phyloP scores from a whole-genome alignment of 305 asterid species.

The Nicotiana rustica region DNA sequence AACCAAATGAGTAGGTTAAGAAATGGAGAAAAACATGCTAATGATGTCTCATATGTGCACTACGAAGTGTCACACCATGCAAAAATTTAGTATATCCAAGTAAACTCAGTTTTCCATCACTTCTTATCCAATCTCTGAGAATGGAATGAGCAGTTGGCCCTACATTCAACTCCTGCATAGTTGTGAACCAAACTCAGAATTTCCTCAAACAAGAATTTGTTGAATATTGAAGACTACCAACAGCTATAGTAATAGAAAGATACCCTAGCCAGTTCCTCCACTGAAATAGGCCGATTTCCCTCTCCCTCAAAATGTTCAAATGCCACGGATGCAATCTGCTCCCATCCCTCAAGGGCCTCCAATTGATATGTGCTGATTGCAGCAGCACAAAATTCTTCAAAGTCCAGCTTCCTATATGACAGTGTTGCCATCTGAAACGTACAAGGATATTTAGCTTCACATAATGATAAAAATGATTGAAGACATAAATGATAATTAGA shows the following conservation, averaged over 20 bases:
- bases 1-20: background rate
- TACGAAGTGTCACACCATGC: slow-evolving; percentile 89
- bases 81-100: slow-evolving; percentile 88
- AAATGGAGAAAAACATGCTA: slow-evolving; percentile 38
- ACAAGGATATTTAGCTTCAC: slow-evolving; percentile 3
- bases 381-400: slow-evolving; percentile 94
- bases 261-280: slow-evolving; percentile 94
- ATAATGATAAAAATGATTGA: background rate
- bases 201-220: slow-evolving; percentile 7
- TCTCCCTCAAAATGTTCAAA: slow-evolving; percentile 79
- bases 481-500: background rate
- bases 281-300: slow-evolving; percentile 83
- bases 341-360: slow-evolving; percentile 90
- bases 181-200: slow-evolving; percentile 5
- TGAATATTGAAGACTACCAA: background rate
- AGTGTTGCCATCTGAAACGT: slow-evolving; percentile 74
- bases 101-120: slow-evolving; percentile 74
- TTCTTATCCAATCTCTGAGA: slow-evolving; percentile 81
- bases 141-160: slow-evolving; percentile 77
- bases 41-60: slow-evolving; percentile 73
- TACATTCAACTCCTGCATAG: slow-evolving; percentile 78
- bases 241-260: slow-evolving; percentile 4
- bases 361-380: slow-evolving; percentile 88
- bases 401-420: slow-evolving; percentile 75
- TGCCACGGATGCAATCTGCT: slow-evolving; percentile 75